Conservation (phyloP, 352 stramenopile genomes). For the Phytophthora quininea region DNA sequence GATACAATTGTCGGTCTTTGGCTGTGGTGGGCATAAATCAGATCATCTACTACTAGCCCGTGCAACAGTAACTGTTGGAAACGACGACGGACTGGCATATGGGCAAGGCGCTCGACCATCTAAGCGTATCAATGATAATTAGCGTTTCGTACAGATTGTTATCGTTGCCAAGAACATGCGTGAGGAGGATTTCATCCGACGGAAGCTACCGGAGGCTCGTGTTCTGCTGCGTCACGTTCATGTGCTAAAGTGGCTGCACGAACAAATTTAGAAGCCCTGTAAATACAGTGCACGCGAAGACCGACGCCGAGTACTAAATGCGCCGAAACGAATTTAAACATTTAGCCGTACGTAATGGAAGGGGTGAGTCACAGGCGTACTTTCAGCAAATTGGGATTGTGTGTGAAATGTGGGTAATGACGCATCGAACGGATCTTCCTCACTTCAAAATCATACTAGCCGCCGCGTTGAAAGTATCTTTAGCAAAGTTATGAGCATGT, state of each 20-base stretch:
- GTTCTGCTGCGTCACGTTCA: constrained; percentile 13
- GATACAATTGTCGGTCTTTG: constrained; percentile 18
- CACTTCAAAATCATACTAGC: constrained; percentile 18
- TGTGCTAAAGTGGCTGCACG: constrained; percentile 19
- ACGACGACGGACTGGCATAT: constrained; percentile 12
- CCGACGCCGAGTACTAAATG: background rate
- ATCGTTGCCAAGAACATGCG: constrained; percentile 21
- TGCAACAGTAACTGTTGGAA: constrained; percentile 16
- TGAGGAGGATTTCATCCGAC: constrained; percentile 1
- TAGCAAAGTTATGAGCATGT: constrained; percentile 9
- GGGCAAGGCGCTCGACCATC: constrained; percentile 7
- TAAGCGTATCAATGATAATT: constrained; percentile 18
- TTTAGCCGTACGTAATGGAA: background rate
- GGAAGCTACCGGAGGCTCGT: constrained; percentile 3
- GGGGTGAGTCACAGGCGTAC: background rate
- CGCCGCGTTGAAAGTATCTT: constrained; percentile 17
- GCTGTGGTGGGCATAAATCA: constrained; percentile 15
- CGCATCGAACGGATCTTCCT: constrained; percentile 5
- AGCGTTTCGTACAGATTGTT: constrained; percentile 7
- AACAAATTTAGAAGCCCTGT: background rate
- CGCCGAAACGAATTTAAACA: constrained; percentile 15
- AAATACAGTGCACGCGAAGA: constrained; percentile 5
- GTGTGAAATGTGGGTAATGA: constrained; percentile 17
- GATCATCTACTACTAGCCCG: constrained; percentile 1
- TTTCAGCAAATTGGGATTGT: constrained; percentile 17